These are phyloP conservation scores for Chiua virens DNA, from an alignment of 768 basidiomycete species.

Conservation along the genomic window DNA sequence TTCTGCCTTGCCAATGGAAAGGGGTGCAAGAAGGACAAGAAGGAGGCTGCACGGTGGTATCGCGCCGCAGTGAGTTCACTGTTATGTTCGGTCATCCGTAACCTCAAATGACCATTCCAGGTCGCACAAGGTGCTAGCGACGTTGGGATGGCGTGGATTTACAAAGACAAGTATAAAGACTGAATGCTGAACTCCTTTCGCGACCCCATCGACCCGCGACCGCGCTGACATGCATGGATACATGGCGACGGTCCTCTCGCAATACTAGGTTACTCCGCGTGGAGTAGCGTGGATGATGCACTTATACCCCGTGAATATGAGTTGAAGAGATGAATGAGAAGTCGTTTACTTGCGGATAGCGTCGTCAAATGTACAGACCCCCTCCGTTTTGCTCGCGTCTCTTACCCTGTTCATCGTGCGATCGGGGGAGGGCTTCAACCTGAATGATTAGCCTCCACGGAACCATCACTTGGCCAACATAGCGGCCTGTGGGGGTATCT, in stretches of 20 bases:
- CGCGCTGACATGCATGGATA: neutral
- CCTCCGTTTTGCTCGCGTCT: constrained; percentile 25
- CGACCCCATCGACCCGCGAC: neutral
- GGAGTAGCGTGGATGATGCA: constrained; percentile 8
- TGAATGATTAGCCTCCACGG: constrained; percentile 70
- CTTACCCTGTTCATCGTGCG: constrained; percentile 15
- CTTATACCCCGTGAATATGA: constrained; percentile 27
- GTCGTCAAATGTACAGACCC: constrained; percentile 27
- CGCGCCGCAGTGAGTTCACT: constrained; percentile 65
- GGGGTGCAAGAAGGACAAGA: constrained; percentile 86
- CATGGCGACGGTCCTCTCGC: constrained; percentile 2
- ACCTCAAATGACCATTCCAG: constrained; percentile 28
- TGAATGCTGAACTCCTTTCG: constrained; percentile 6
- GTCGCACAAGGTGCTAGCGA: constrained; percentile 75
- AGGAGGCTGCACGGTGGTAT: constrained; percentile 88
- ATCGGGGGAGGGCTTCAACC: constrained; percentile 41
- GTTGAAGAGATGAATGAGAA: constrained; percentile 11
- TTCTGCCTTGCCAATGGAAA: constrained; percentile 86
- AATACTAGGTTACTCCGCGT: constrained; percentile 9
- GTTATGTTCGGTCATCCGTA: neutral
- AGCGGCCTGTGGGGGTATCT: constrained; percentile 50
- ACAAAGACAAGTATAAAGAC: constrained; percentile 73
- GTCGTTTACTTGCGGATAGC: constrained; percentile 22
- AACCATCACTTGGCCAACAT: constrained; percentile 74
- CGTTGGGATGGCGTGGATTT: constrained; percentile 87